Evolutionary conservation across 805 yeast genomes (phyloP).

Genomic region (Starmerella vaccinii): DNA sequence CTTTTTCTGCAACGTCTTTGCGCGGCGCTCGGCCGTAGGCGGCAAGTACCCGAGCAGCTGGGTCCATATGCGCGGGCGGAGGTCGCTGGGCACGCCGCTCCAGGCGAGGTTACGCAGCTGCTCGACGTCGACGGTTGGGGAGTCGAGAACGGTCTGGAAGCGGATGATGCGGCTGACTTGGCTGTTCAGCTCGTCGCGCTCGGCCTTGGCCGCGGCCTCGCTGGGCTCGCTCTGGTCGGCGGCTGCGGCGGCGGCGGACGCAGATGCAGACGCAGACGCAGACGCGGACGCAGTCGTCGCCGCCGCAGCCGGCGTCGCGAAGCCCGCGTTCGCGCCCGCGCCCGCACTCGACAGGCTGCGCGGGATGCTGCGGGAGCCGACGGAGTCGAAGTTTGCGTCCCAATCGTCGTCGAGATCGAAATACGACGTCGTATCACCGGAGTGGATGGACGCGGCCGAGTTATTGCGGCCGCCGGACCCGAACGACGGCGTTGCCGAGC

Average conservation of each 20-base stretch:
- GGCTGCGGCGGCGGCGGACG: too few relatives aligned
- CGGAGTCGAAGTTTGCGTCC: slow-evolving; percentile 61
- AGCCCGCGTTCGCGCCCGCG: too few relatives aligned
- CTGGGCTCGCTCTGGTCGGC: slow-evolving; percentile 20
- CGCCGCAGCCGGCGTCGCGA: slow-evolving; percentile 3
- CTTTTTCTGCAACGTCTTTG: slow-evolving; percentile 58
- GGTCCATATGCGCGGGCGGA: slow-evolving; percentile 84
- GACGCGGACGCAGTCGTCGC: too few relatives aligned
- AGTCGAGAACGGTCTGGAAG: slow-evolving; percentile 53
- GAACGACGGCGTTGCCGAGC: not conserved
- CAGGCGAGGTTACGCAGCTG: slow-evolving; percentile 74
- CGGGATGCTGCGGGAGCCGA: slow-evolving; percentile 21
- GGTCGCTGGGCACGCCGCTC: slow-evolving; percentile 82
- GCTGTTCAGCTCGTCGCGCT: slow-evolving; percentile 48
- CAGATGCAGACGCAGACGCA: too few relatives aligned
- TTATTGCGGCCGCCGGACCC: slow-evolving; percentile 2
- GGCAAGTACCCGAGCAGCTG: slow-evolving; percentile 82
- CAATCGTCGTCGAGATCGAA: slow-evolving; percentile 82
- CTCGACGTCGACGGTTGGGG: slow-evolving; percentile 48
- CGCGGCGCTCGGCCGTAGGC: slow-evolving; percentile 67
- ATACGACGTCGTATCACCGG: slow-evolving; percentile 32
- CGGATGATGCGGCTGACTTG: slow-evolving; percentile 51
- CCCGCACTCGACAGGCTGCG: slow-evolving; percentile 16
- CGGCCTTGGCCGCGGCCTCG: slow-evolving; percentile 35
- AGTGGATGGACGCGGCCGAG: slow-evolving; percentile 9